Evolutionary conservation across 2,329 filamentous ascomycete genomes (phyloP).

Genomic region (Pseudogymnoascus sp.): DNA sequence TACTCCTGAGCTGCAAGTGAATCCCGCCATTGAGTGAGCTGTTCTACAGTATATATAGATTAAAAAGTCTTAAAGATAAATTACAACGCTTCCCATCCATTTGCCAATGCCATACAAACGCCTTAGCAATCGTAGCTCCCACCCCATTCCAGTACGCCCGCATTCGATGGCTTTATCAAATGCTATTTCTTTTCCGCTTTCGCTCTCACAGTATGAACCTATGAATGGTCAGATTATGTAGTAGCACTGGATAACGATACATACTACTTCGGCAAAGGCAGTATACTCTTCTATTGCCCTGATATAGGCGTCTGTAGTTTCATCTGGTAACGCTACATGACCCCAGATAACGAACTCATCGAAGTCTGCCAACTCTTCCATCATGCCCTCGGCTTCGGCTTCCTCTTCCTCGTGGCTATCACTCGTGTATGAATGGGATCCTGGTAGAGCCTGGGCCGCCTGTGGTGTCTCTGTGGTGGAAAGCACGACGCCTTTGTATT

Average conservation of each 20-base stretch:
- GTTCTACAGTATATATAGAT: background rate
- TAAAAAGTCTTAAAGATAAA: background rate
- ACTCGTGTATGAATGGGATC: constrained; percentile 25
- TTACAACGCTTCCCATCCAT: background rate
- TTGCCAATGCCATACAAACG: background rate
- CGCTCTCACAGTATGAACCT: background rate
- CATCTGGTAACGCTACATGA: constrained; percentile 62
- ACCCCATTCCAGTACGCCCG: background rate
- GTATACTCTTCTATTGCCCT: constrained; percentile 78
- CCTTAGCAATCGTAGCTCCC: background rate
- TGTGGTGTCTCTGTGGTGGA: constrained; percentile 38
- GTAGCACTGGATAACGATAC: constrained; percentile 11
- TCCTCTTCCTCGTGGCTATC: constrained; percentile 43
- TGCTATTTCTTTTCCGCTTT: background rate
- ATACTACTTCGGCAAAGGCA: constrained; percentile 60
- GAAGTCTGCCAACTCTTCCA: constrained; percentile 63
- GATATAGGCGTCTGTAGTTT: constrained; percentile 60
- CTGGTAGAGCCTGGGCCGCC: constrained; percentile 30
- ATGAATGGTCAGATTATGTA: background rate
- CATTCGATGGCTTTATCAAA: background rate
- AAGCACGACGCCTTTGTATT: constrained; percentile 61
- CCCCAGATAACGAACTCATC: constrained; percentile 76
- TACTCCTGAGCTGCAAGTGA: too few species aligned
- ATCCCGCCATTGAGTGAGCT: background rate
- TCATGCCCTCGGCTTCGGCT: constrained; percentile 42